phyloP scores from a whole-genome alignment of 306 rosid species.

The Vigna mungo region DNA sequence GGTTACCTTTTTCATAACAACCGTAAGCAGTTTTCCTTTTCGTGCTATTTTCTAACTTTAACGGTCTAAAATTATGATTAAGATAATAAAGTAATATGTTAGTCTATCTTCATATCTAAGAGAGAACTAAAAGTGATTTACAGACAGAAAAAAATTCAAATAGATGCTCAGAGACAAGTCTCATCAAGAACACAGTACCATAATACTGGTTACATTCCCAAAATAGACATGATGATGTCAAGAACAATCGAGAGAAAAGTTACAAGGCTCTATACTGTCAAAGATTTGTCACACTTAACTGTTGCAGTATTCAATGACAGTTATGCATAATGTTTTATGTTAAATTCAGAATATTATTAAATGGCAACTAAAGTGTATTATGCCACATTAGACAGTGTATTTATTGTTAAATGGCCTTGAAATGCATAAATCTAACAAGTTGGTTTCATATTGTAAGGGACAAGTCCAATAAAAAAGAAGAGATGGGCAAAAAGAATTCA shows the following conservation, averaged over 20 bases:
- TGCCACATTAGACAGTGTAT: background rate
- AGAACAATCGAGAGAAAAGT: conserved; percentile 2
- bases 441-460: conserved; percentile 14
- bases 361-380: conserved; percentile 32
- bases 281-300: conserved; percentile 12
- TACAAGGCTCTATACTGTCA: background rate
- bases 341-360: background rate
- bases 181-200: conserved; percentile 16
- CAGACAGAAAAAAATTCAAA: background rate
- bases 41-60: background rate
- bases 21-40: background rate
- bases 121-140: background rate
- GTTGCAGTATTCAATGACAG: background rate
- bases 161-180: conserved; percentile 22
- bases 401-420: background rate
- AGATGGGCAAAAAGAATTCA: conserved; percentile 9
- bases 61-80: background rate
- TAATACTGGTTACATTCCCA: conserved; percentile 1
- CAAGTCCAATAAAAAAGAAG: conserved; percentile 24
- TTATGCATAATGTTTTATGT: background rate
- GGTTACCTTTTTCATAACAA: background rate
- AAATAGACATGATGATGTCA: background rate
- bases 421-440: conserved; percentile 10
- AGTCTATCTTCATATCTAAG: background rate
- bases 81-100: conserved; percentile 1